These are phyloP conservation scores for Aspergillus sp. DNA, from an alignment of 2,329 filamentous ascomycete species.

Conservation along the genomic window DNA sequence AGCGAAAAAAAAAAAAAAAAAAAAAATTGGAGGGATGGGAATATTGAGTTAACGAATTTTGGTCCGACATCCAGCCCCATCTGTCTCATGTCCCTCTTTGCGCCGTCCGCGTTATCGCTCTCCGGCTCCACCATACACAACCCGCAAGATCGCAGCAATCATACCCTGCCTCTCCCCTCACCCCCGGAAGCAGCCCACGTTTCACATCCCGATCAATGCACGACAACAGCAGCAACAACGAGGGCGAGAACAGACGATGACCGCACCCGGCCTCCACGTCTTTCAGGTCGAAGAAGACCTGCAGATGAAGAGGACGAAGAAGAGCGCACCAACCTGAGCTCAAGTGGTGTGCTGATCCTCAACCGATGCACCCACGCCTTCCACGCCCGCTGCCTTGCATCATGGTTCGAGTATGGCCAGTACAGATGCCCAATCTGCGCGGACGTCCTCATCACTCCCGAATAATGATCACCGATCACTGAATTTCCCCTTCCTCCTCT, in stretches of 20 bases:
- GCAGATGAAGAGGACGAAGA: not conserved
- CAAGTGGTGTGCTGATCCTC: conserved; percentile 25
- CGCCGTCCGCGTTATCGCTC: conserved; percentile 17
- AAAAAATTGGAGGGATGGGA: conserved; percentile 2
- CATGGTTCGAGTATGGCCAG: conserved; percentile 36
- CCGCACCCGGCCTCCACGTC: not conserved
- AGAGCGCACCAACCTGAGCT: not conserved
- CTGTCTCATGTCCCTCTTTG: conserved; percentile 33
- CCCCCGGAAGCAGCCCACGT: conserved; percentile 9
- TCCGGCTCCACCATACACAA: conserved; percentile 12
- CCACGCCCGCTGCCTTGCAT: conserved; percentile 33
- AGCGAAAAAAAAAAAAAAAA: not conserved
- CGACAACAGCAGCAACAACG: not conserved
- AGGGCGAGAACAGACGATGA: not conserved
- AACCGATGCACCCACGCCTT: conserved; percentile 37
- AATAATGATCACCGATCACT: not conserved
- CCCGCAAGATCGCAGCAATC: conserved; percentile 5
- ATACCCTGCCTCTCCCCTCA: not conserved
- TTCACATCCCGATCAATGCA: not conserved
- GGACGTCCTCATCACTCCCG: conserved; percentile 30
- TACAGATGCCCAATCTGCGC: conserved; percentile 37
- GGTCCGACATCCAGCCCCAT: conserved; percentile 28
- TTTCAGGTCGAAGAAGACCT: not conserved
- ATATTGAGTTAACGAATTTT: conserved; percentile 5
- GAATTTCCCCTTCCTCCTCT: not conserved